Base-by-base conservation (phyloP, 2,329 filamentous ascomycete species). In the Fusarium robinianum region DNA sequence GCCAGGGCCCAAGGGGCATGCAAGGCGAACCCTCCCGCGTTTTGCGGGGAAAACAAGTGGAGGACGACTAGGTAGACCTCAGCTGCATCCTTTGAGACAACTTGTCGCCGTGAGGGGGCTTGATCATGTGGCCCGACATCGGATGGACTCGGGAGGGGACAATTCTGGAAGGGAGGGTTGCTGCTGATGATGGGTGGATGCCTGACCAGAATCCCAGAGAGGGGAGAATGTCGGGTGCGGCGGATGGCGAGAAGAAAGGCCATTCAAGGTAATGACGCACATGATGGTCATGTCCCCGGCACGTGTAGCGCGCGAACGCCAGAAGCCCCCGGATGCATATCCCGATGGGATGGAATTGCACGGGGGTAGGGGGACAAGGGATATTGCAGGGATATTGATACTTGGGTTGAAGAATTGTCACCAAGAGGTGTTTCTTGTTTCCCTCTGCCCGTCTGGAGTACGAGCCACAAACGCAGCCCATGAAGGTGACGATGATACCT, bases 91-190 rank as follows among this genome's bases (percentile, higher is more conserved):
- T 21, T 12, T 25, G 37, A 27, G 29, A 22, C 37, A 41, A 14
- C 37, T 15, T 32, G 22, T n/a, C n/a, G 22, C 16, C 21, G 39
- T 17, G 30, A 30, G 25, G 18, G 24, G 26, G 25, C 15, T 30
- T 33, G 51, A 21, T 52, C 51, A 55, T 52, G 47, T 49, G 51
- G 27, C 32, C 32, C 35, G 47, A 45, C 26, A 41, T 36, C 51
- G 51, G 51, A 55, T 30, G 29, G 22, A 45, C 21, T 41, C 51
- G 51, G 47, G 36, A 22, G 16, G 27, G 30, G 14, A n/a, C n/a
- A n/a, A n/a, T 30, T 14, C 23, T 12, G 29, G 8, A 24, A 10
- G 23, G 9, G 23, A 5, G 5, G 9, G 23, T 12, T 35, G 35
- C 16, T 22, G 21, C 27, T 33, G 21, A 39, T 21, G 36, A 48